phyloP scores from a whole-genome alignment of 2,329 filamentous ascomycete species.

The Incumbomyces delicatus region DNA sequence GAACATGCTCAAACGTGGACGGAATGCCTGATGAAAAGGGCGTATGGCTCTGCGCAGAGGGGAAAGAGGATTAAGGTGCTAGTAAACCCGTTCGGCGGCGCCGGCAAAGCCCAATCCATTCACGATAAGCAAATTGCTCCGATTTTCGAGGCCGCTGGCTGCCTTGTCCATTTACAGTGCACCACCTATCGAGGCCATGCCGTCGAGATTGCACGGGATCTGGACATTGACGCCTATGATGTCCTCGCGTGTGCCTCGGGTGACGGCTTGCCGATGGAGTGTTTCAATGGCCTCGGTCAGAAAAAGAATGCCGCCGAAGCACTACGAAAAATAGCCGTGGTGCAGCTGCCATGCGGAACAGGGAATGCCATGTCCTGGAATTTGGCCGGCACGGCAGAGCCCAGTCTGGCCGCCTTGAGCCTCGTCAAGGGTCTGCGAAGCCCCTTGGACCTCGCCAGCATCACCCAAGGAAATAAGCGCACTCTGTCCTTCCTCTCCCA shows the following conservation, averaged over 20 bases:
- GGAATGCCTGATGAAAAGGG: slow-evolving; percentile 52
- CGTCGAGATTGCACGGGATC: slow-evolving; percentile 59
- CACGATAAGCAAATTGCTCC: slow-evolving; percentile 71
- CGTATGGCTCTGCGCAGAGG: slow-evolving; percentile 60
- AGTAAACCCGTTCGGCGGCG: slow-evolving; percentile 83
- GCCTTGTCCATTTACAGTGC: slow-evolving; percentile 61
- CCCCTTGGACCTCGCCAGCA: slow-evolving; percentile 72
- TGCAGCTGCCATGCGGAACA: slow-evolving; percentile 81
- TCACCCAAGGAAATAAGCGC: slow-evolving; percentile 69
- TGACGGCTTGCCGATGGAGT: slow-evolving; percentile 83
- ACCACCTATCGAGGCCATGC: slow-evolving; percentile 70
- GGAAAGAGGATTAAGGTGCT: slow-evolving; percentile 76
- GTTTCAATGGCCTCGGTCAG: slow-evolving; percentile 83
- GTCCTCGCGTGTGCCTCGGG: slow-evolving; percentile 83
- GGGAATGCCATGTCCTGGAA: slow-evolving; percentile 93
- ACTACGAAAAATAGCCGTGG: slow-evolving; percentile 66
- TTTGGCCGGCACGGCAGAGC: slow-evolving; percentile 67
- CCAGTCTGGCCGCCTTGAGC: slow-evolving; percentile 66
- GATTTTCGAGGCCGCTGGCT: slow-evolving; percentile 71
- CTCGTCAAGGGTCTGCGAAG: slow-evolving; percentile 83
- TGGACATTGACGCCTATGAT: slow-evolving; percentile 75
- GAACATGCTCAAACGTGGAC: slow-evolving; percentile 46
- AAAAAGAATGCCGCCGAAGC: slow-evolving; percentile 66
- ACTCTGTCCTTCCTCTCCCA: slow-evolving; percentile 86
- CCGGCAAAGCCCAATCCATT: slow-evolving; percentile 61